Conservation (phyloP, 1,284 basidiomycete species). For the Moesziomyces sp. region DNA sequence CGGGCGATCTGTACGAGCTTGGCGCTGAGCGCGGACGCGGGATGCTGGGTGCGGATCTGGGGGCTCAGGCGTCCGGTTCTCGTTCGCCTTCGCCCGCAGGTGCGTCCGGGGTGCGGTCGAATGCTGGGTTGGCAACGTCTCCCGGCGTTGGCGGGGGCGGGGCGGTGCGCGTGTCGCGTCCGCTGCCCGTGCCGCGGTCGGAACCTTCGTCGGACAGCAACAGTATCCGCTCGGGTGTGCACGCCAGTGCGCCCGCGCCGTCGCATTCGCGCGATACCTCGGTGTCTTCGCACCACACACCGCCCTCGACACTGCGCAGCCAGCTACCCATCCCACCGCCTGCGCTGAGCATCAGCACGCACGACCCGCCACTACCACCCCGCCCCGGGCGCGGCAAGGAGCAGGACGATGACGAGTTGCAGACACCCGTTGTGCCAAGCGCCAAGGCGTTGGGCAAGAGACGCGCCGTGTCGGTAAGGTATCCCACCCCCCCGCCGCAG, state of each 20-base stretch:
- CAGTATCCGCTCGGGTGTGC: conserved; percentile 15
- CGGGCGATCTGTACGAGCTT: conserved; percentile 41
- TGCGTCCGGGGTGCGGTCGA: neutral
- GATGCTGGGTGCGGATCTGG: conserved; percentile 9
- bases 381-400: neutral
- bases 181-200: conserved; percentile 26
- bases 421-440: conserved; percentile 52
- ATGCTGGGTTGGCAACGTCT: neutral
- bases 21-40: neutral
- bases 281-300: conserved; percentile 1
- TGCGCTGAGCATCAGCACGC: too few species aligned
- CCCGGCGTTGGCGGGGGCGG: neutral
- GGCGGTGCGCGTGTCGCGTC: conserved; percentile 18
- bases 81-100: conserved; percentile 7
- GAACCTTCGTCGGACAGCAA: conserved; percentile 28
- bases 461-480: conserved; percentile 35
- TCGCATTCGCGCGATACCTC: conserved; percentile 6
- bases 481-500: conserved; percentile 20
- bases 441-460: conserved; percentile 62
- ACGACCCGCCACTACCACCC: neutral
- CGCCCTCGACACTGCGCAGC: too few species aligned
- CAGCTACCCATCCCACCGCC: too few species aligned
- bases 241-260: conserved; percentile 1
- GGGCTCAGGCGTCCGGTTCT: conserved; percentile 12
- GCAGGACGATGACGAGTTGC: conserved; percentile 40